Conservation (phyloP, 2,329 filamentous ascomycete genomes). For the Apiospora pterosperma region DNA sequence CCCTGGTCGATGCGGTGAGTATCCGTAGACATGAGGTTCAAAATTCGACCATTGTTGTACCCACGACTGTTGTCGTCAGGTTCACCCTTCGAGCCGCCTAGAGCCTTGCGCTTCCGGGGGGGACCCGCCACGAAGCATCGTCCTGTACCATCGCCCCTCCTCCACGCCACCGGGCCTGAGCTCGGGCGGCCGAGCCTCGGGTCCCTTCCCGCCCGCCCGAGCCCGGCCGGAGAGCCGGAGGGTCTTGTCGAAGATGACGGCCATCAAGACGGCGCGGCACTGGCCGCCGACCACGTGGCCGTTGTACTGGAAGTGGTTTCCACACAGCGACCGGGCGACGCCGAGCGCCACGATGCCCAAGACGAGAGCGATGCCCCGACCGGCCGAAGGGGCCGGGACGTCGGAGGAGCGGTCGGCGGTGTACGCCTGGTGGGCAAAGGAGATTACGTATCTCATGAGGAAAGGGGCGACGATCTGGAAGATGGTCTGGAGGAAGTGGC, state of each 20-base stretch:
- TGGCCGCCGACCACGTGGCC: not conserved
- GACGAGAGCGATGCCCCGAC: not conserved
- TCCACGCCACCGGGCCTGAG: too few relatives aligned
- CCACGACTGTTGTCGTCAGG: conserved; percentile 8
- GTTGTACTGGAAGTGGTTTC: not conserved
- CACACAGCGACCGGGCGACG: not conserved
- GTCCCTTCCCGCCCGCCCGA: conserved; percentile 35
- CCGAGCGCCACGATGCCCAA: not conserved
- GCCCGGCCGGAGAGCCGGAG: not conserved
- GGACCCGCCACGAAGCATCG: too few relatives aligned
- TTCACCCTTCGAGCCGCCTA: too few relatives aligned
- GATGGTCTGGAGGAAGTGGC: not conserved
- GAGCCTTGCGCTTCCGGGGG: too few relatives aligned
- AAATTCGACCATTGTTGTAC: conserved; percentile 73
- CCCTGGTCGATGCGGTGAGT: conserved; percentile 86
- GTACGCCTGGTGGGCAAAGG: not conserved
- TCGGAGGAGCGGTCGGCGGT: not conserved
- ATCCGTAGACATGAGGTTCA: conserved; percentile 89
- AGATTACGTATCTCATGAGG: not conserved
- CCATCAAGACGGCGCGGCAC: not conserved
- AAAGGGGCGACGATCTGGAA: not conserved
- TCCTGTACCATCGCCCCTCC: too few relatives aligned
- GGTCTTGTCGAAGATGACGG: not conserved
- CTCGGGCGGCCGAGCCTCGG: too few relatives aligned
- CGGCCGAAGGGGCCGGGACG: not conserved